Base-by-base conservation (phyloP, 23 red algal genomes). In the Pyropia haitanensis region DNA sequence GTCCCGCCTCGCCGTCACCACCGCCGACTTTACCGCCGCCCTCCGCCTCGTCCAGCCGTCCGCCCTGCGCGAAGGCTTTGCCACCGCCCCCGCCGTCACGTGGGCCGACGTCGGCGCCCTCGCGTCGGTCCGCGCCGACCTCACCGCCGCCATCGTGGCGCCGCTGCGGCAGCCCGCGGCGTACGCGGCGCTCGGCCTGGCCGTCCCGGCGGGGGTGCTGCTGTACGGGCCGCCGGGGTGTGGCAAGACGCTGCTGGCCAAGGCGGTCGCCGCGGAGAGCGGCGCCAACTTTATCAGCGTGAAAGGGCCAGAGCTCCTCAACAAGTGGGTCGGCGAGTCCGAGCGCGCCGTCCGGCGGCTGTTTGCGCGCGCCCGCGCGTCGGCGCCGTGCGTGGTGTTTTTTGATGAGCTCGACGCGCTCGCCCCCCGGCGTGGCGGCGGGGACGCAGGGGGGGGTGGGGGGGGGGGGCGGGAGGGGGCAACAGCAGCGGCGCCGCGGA, bases 401-500 rank as follows among this genome's bases (percentile, higher is more conserved):
- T 98, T 98, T 77, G 94, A 98, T 51, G 94, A 98, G 55, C 59
- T 98, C 18, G 94, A 98, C 58, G 94, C 94, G 27, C 73, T 98
- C 6, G 94, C 94, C 16, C 80, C 94, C 39, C 61, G 85, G 12
- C 79, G 94, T 18, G 75, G 81, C 56, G 18, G 27, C 0, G 79
- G 60, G 19, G 39, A 46, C 4, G 5, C 39, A 12, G 39, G 39
- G 53, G 25, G 21, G 20, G 64, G 21, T 7, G 53, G 55, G 21
- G 50, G 24, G 0, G 67, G 56, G 15, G 29, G 34, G 4, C n/a
- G n/a, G 91, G 83, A 14, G 58, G 53, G 18, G 80, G 70, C 19
- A 67, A 57, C 21, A 44, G 27, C 18, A 67, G 65, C 27, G 77
- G 71, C 22, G 81, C 90, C 30, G 56, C 74, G 8, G 81, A 98